phyloP scores from a whole-genome alignment of 768 basidiomycete genomes.

The Termitomyces heimii region DNA sequence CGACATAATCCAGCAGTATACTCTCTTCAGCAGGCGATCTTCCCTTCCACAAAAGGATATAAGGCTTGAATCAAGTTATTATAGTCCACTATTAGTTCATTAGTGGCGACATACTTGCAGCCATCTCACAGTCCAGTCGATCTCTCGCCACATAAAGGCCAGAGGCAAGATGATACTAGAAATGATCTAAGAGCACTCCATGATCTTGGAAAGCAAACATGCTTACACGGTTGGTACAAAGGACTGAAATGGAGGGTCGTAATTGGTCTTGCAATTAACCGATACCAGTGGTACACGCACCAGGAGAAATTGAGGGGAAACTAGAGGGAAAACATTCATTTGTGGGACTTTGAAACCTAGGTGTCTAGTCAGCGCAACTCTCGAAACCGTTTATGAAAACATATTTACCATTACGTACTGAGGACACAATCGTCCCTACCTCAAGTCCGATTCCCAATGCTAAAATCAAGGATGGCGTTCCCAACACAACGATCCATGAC shows the following conservation, averaged over 20 bases:
- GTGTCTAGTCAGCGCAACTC: not conserved
- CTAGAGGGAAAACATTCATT: conserved; percentile 42
- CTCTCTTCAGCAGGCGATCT: conserved; percentile 49
- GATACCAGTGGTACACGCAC: conserved; percentile 19
- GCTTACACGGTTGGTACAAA: conserved; percentile 51
- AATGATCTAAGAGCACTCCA: not conserved
- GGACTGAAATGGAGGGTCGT: conserved; percentile 29
- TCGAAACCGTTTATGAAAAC: not conserved
- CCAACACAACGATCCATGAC: conserved; percentile 29
- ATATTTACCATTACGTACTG: conserved; percentile 33
- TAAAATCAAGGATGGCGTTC: conserved; percentile 37
- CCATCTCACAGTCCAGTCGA: conserved; percentile 50
- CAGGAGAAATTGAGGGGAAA: conserved; percentile 41
- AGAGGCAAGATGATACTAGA: conserved; percentile 42
- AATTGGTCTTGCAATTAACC: not conserved
- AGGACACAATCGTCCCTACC: conserved; percentile 36
- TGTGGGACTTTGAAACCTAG: conserved; percentile 51
- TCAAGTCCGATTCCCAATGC: conserved; percentile 42
- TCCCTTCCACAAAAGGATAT: conserved; percentile 49
- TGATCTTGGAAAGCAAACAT: not conserved
- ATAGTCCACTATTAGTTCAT: not conserved
- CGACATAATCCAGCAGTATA: conserved; percentile 64
- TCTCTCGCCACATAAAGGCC: conserved; percentile 40
- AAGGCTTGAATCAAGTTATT: conserved; percentile 40
- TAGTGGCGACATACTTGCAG: conserved; percentile 42